Conservation (phyloP, 2,329 filamentous ascomycete genomes). For the Dothideomycetes sp. region DNA sequence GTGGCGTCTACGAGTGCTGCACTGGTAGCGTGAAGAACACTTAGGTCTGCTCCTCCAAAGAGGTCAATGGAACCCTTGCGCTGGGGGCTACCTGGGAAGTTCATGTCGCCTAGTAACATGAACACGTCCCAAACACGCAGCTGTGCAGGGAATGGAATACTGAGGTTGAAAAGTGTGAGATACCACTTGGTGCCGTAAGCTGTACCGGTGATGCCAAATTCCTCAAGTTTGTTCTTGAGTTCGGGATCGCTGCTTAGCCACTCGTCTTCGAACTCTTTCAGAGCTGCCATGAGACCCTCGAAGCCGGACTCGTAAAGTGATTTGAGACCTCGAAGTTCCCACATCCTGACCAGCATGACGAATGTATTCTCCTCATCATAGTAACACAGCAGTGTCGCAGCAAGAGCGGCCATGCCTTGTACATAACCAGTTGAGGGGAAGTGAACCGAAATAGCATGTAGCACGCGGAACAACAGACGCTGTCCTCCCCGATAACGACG, state of each 20-base stretch:
- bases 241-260: slow-evolving; percentile 62
- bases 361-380: slow-evolving; percentile 94
- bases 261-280: slow-evolving; percentile 72
- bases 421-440: slow-evolving; percentile 90
- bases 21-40: slow-evolving; percentile 81
- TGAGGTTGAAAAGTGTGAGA: slow-evolving; percentile 93
- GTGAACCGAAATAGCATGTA: slow-evolving; percentile 86
- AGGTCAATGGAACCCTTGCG: slow-evolving; percentile 12
- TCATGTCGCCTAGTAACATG: slow-evolving; percentile 77
- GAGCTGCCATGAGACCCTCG: slow-evolving; percentile 72
- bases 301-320: slow-evolving; percentile 79
- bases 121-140: slow-evolving; percentile 97
- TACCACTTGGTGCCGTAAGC: slow-evolving; percentile 98
- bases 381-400: slow-evolving; percentile 87
- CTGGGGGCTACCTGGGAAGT: slow-evolving; percentile 8
- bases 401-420: slow-evolving; percentile 92
- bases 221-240: slow-evolving; percentile 57
- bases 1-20: slow-evolving; percentile 87
- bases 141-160: slow-evolving; percentile 87
- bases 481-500: slow-evolving; percentile 86
- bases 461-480: slow-evolving; percentile 78
- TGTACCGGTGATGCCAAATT: slow-evolving; percentile 73
- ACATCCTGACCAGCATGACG: slow-evolving; percentile 92
- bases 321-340: slow-evolving; percentile 79
- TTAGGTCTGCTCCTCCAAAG: slow-evolving; percentile 57